phyloP scores from a whole-genome alignment of 495 filamentous ascomycete genomes.

The Penicillium manginii region DNA sequence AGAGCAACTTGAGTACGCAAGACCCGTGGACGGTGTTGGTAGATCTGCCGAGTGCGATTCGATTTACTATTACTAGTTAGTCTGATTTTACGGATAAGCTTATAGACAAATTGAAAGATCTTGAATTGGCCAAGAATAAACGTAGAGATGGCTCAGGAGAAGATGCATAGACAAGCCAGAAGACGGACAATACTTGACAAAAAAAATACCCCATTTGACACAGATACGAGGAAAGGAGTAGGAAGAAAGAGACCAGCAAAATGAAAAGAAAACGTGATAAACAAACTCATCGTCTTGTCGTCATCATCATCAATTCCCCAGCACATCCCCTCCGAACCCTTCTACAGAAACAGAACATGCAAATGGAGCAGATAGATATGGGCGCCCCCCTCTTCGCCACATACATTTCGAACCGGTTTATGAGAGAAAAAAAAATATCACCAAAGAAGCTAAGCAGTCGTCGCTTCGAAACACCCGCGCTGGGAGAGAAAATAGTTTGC shows the following conservation, averaged over 20 bases:
- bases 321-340: conserved; percentile 3
- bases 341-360: conserved; percentile 1
- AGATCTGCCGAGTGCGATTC: too few relatives aligned
- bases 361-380: background rate
- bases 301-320: conserved; percentile 20
- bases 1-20: too few relatives aligned
- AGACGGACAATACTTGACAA: conserved; percentile 8
- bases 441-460: background rate
- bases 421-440: background rate
- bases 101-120: background rate
- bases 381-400: background rate
- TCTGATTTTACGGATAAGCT: too few relatives aligned
- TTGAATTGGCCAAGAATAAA: conserved; percentile 1
- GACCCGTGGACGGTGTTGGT: too few relatives aligned
- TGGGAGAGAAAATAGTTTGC: conserved; percentile 6
- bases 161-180: conserved; percentile 4
- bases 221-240: conserved; percentile 1
- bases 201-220: conserved; percentile 25
- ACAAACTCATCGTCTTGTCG: conserved; percentile 21
- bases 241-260: background rate
- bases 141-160: background rate
- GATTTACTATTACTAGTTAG: too few relatives aligned
- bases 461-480: conserved; percentile 1
- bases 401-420: background rate
- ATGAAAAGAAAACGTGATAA: conserved; percentile 11